Base-by-base conservation (phyloP, 805 yeast genomes). In the Starmerella sp. region DNA sequence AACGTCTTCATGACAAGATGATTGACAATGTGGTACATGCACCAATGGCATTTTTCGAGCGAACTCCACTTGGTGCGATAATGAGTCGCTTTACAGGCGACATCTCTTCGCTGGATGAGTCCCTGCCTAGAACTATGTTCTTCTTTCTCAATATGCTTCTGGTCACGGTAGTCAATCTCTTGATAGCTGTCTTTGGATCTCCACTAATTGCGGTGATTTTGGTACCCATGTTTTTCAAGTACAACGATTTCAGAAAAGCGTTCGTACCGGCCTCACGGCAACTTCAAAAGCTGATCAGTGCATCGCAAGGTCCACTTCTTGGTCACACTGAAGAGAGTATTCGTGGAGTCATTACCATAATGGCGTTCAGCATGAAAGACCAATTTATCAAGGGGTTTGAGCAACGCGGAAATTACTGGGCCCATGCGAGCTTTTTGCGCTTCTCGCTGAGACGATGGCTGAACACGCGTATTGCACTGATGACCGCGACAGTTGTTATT, bases 11-110 rank as follows among this genome's bases (percentile, higher is more conserved):
- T 69, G 77, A 81, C 58, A 69, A 69, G 17, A 89, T 90, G 96
- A 80, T 88, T 5, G 70, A 70, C 15, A 66, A 76, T 51, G 90
- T 89, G 6, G 69, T 89, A 55, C 76, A 88, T 60, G 89, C 96
- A 0, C 96, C 96, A 57, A 88, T 90, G 96, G 75, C 84, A 38
- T 90, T 89, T 66, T 90, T 90, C 65, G 97, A 90, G 69, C 86
- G 95, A 0, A 90, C 97, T 0, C 96, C 97, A 50, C 81, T 89
- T 60, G 97, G 97, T 34, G 76, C 96, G 69, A 80, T 90, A 54
- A 75, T 88, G 68, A 90, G 89, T 71, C 76, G 96, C 67, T 90
- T 90, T 66, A 86, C 96, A 0, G 85, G 81, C 64, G 97, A 90
- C 74, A 77, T 90, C 49, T 83, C 83, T 68, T 86, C 83, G 66